Base-by-base conservation (phyloP, 176 grass and related monocot genomes). In the Oryza longistaminata region DNA sequence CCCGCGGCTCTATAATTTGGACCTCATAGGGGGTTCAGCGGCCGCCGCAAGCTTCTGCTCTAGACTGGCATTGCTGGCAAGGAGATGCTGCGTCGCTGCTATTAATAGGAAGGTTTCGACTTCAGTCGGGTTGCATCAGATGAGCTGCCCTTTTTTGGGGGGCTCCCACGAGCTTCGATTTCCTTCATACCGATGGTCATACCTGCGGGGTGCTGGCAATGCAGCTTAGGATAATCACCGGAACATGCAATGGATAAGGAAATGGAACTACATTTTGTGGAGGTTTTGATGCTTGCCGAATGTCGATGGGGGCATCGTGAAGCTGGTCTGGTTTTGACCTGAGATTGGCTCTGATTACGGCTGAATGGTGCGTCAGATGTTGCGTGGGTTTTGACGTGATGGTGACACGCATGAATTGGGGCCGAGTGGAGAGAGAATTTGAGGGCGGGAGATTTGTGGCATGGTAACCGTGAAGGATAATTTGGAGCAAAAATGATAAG, bases 21-120 rank as follows among this genome's bases (percentile, higher is more conserved):
- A 61, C 21, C 9, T 85, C 52, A 14, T 35, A 85, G 34, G 68
- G 88, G 71, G 17, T 60, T 81, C 26, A 48, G 64, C 83, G 13
- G 55, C 64, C 16, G 70, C 64, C n/a, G 25, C 64, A 21, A 68
- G 13, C 2, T 66, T 25, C 33, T 55, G 34, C 33, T 85, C 73
- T 11, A 7, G 44, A 21, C 14, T 26, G 68, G 13, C 45, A 40
- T 67, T 74, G 80, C 11, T 72, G 69, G 24, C 10, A 34, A 3
- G 14, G 19, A 33, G 33, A 31, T 16, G 19, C 49, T 40, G 8
- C 80, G 40, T 37, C 8, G 15, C 5, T 83, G 85, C 79, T 82
- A 86, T 82, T 78, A 73, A 62, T 90, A 83, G 79, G 50, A 9
- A 15, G 13, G 35, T 5, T 46, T 82, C 35, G 66, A 72, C 71